phyloP scores from a whole-genome alignment of 805 yeast genomes.

The Yamadazyma kitorensis region DNA sequence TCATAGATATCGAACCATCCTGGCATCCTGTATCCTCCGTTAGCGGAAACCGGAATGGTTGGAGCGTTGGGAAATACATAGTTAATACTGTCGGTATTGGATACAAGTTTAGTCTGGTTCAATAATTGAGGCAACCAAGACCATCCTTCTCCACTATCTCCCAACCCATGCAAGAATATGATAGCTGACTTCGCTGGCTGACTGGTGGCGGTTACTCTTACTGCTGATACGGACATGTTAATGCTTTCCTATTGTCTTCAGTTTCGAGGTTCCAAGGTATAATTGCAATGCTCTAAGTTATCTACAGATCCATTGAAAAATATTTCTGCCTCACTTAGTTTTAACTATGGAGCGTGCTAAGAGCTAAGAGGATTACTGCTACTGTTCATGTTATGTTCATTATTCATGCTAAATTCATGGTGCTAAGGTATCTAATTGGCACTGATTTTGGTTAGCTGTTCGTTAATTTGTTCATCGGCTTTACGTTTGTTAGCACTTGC shows the following conservation, averaged over 20 bases:
- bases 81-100: slow-evolving; percentile 48
- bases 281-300: too few species aligned
- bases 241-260: too few species aligned
- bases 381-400: too few species aligned
- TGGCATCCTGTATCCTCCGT: slow-evolving; percentile 67
- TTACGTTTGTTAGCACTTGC: slow-evolving; percentile 1
- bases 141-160: slow-evolving; percentile 93
- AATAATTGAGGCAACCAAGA: slow-evolving; percentile 69
- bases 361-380: too few species aligned
- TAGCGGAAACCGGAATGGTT: slow-evolving; percentile 59
- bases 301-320: too few species aligned
- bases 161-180: slow-evolving; percentile 85
- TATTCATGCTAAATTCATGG: too few species aligned
- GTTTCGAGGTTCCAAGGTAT: neutral
- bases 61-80: slow-evolving; percentile 95
- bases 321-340: too few species aligned
- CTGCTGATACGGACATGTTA: slow-evolving; percentile 30
- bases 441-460: slow-evolving; percentile 2
- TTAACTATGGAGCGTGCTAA: too few species aligned
- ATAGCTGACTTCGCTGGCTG: slow-evolving; percentile 45
- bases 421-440: too few species aligned
- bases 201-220: slow-evolving; percentile 20
- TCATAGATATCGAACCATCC: slow-evolving; percentile 82
- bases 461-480: slow-evolving; percentile 1
- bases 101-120: slow-evolving; percentile 40